Percentiles rank a stretch among this genome's conserved stretches.
Evolutionary conservation across 352 stramenopile species (phyloP).

Genomic region (Phytophthora sansomeana): DNA sequence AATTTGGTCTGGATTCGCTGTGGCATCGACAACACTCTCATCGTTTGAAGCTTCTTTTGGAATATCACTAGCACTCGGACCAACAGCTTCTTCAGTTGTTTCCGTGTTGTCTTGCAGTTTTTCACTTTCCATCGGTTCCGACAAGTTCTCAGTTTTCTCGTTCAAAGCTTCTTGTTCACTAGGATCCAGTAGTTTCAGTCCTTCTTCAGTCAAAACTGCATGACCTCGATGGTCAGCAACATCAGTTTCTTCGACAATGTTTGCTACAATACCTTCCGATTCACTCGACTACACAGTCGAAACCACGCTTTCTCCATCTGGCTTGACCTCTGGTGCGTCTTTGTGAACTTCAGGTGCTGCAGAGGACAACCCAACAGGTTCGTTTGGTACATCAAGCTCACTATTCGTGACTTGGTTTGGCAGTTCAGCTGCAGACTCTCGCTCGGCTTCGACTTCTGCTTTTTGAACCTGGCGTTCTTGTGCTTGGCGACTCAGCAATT

Average conservation of each 20-base stretch:
- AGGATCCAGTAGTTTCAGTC: background rate
- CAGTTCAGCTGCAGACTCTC: background rate
- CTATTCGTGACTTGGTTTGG: background rate
- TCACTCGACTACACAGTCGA: background rate
- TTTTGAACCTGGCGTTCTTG: slow-evolving; percentile 3
- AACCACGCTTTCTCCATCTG: background rate
- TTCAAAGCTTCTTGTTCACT: background rate
- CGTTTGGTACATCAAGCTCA: background rate
- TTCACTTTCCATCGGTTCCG: background rate
- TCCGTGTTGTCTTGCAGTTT: background rate
- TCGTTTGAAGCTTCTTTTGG: background rate
- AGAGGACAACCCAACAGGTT: background rate
- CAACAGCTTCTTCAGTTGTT: background rate
- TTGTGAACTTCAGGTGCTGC: background rate
- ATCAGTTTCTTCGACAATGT: background rate
- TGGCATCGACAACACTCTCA: background rate
- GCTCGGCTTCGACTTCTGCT: background rate
- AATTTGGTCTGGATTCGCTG: background rate
- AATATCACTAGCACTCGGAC: background rate
- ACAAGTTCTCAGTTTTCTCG: background rate
- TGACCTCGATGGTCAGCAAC: background rate
- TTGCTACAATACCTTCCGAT: background rate
- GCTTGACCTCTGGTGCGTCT: background rate
- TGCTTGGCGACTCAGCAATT: slow-evolving; percentile 15
- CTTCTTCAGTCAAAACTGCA: background rate